A percentile compares a stretch with the other conserved stretches of the same genome.
Evolutionary conservation across 2,329 filamentous ascomycete species (phyloP).

Genomic region (Microcyclosporella mali): DNA sequence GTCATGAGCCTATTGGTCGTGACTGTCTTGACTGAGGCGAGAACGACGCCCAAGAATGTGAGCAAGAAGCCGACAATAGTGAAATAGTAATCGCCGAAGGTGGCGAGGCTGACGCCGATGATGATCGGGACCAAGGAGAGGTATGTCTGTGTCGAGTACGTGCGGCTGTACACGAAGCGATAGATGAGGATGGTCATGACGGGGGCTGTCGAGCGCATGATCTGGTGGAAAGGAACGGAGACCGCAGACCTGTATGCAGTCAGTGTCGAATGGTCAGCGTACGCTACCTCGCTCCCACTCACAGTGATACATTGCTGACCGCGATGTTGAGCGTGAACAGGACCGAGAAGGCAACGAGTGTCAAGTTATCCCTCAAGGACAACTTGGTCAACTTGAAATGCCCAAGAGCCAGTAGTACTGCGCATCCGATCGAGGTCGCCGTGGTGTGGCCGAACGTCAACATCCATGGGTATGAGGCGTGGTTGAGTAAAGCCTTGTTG

Average conservation of each 20-base stretch:
- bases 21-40: slow-evolving; percentile 50
- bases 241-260: slow-evolving; percentile 33
- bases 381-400: slow-evolving; percentile 51
- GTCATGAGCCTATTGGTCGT: slow-evolving; percentile 61
- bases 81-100: slow-evolving; percentile 58
- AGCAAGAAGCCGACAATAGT: slow-evolving; percentile 44
- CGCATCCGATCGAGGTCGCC: slow-evolving; percentile 52
- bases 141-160: slow-evolving; percentile 54
- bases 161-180: slow-evolving; percentile 50
- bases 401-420: slow-evolving; percentile 46
- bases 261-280: background rate
- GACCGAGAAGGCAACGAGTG: slow-evolving; percentile 52
- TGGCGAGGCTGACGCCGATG: slow-evolving; percentile 54
- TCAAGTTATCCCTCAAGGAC: slow-evolving; percentile 48
- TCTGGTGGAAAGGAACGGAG: slow-evolving; percentile 60
- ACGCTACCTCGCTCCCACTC: slow-evolving; percentile 19
- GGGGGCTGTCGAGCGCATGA: slow-evolving; percentile 56
- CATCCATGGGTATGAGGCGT: slow-evolving; percentile 58
- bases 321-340: slow-evolving; percentile 62
- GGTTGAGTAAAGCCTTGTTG: slow-evolving; percentile 50
- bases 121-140: slow-evolving; percentile 56
- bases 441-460: slow-evolving; percentile 54
- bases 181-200: slow-evolving; percentile 59
- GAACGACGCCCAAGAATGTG: slow-evolving; percentile 35
- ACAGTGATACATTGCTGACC: slow-evolving; percentile 56